Percentiles rank a stretch among this genome's conserved stretches.
phyloP scores from a whole-genome alignment of 2,329 filamentous ascomycete genomes.

The Paradendryphiella salina region DNA sequence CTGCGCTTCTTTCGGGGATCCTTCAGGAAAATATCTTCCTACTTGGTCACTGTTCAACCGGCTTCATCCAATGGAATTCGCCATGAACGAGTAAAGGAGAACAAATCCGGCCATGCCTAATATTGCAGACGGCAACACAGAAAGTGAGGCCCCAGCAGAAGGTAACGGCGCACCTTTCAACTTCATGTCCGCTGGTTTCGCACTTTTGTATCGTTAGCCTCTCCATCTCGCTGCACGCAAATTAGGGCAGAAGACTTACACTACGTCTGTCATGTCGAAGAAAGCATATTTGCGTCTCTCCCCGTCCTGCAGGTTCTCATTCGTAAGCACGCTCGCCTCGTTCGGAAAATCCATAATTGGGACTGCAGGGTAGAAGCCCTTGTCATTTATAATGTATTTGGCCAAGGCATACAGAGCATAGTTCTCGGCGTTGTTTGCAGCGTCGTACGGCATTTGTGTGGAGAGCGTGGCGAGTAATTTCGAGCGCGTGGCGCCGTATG shows the following conservation, averaged over 20 bases:
- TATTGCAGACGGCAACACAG: slow-evolving; percentile 6
- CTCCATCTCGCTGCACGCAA: background rate
- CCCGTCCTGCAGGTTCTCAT: slow-evolving; percentile 41
- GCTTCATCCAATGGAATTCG: slow-evolving; percentile 23
- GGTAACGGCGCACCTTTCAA: slow-evolving; percentile 27
- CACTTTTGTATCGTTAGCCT: slow-evolving; percentile 7
- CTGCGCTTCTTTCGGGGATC: too few relatives aligned
- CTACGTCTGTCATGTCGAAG: slow-evolving; percentile 36
- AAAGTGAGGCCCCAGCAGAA: slow-evolving; percentile 17
- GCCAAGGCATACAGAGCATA: slow-evolving; percentile 42
- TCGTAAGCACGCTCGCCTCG: slow-evolving; percentile 36
- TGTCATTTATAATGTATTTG: slow-evolving; percentile 35
- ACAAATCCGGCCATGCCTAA: slow-evolving; percentile 6
- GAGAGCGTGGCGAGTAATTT: slow-evolving; percentile 39
- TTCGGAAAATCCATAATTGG: slow-evolving; percentile 40
- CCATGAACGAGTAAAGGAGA: slow-evolving; percentile 7
- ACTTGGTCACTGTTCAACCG: too few relatives aligned
- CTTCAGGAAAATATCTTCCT: too few relatives aligned
- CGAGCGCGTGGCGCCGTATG: slow-evolving; percentile 40
- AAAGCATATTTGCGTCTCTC: slow-evolving; percentile 35
- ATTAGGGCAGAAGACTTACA: slow-evolving; percentile 22
- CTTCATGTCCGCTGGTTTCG: slow-evolving; percentile 20
- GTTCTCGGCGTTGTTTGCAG: slow-evolving; percentile 42
- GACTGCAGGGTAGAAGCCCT: slow-evolving; percentile 37
- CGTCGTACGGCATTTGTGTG: slow-evolving; percentile 40